Evolutionary conservation across 768 basidiomycete species (phyloP), one percentile per base, ranked within the genome.

Genomic region (Rhodocollybia butyracea): DNA sequence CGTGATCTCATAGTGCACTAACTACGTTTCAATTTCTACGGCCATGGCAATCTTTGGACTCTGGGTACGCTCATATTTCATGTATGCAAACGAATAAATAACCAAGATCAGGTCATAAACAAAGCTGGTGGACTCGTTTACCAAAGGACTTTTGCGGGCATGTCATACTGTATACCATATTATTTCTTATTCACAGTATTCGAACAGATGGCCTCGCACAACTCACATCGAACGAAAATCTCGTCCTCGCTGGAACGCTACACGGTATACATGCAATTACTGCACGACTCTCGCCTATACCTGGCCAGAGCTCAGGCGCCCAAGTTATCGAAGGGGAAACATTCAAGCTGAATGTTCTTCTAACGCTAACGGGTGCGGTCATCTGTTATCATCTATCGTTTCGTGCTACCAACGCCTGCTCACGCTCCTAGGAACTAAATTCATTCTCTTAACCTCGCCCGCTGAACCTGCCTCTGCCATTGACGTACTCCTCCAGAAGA

Each of bases 211-310:
- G 93, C n/a, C 85, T 98, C 46, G 86, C 94, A 8, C 82, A 86
- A 55, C 76, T 96, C 51, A 90, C 91, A 6, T 92, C 95, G 21
- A 97, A 97, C 71, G 94, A 97, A 75, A 89, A 94, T 61, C 84
- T 99, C 52, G 91, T 98, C 17, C 83, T 98, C 38, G 97, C 97
- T 2, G 96, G 96, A 41, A 98, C 97, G 13, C 73, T 98, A 34
- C 97, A 98, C 60, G 95, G 96, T 48, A 96, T 99, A 27, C 97
- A 98, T 63, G 97, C 97, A n/a, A 98, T 98, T 62, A 98, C 96
- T 0, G 88, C 89, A 59, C 84, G 91, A 41, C 76, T 99, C 42
- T 93, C 91, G 4, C 96, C 97, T 2, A 83, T 80, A 34, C 53
- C 53, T 17, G 89, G 88, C 3, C 64, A 79, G 21, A 88, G 89